phyloP scores from a whole-genome alignment of 805 yeast species.

The Ogataea salicorniae region DNA sequence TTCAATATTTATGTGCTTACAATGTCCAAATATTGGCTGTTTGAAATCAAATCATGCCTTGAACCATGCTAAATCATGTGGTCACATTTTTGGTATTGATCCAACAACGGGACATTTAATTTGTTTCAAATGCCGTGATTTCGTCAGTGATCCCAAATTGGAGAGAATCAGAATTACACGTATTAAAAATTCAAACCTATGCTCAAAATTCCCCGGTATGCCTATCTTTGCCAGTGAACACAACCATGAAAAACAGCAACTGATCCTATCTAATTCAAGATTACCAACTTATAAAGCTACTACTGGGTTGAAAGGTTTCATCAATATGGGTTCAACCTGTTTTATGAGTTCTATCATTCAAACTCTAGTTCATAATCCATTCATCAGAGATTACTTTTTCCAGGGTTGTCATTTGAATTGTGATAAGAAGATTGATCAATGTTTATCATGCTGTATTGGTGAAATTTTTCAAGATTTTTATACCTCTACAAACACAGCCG shows the following conservation, averaged over 20 bases:
- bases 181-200: conserved; percentile 17
- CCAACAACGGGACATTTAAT: conserved; percentile 61
- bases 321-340: conserved; percentile 96
- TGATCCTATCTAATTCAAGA: conserved; percentile 31
- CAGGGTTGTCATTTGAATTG: conserved; percentile 67
- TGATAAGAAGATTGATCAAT: conserved; percentile 36
- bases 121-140: conserved; percentile 76
- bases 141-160: conserved; percentile 55
- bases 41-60: conserved; percentile 43
- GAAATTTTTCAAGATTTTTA: conserved; percentile 71
- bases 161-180: conserved; percentile 43
- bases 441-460: conserved; percentile 85
- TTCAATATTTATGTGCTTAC: conserved; percentile 58
- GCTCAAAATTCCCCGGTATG: conserved; percentile 26
- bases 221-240: conserved; percentile 28
- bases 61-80: conserved; percentile 40
- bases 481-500: conserved; percentile 54
- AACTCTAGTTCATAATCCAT: conserved; percentile 84
- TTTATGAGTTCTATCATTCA: conserved; percentile 94
- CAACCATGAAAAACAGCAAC: conserved; percentile 18
- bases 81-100: conserved; percentile 61
- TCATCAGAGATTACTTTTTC: conserved; percentile 71
- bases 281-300: conserved; percentile 50
- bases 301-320: conserved; percentile 82
- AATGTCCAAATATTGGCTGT: conserved; percentile 76